phyloP scores from a whole-genome alignment of 176 grass and related monocot genomes.

The Triticum turgidum region DNA sequence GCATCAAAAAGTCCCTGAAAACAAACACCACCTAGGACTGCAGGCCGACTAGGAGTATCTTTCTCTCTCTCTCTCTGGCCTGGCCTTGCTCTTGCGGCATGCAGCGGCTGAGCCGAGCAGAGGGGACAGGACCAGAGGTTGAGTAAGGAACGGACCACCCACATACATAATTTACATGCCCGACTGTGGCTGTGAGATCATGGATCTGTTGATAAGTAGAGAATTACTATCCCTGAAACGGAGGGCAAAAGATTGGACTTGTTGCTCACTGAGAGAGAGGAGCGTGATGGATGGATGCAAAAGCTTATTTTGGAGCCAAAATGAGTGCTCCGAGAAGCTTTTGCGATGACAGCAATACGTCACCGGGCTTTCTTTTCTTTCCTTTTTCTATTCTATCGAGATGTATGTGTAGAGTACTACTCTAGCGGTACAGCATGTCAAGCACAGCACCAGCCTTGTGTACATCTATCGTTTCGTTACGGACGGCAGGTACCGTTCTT shows the following conservation, averaged over 20 bases:
- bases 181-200: neutral
- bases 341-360: conserved; percentile 48
- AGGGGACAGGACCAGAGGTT: conserved; percentile 14
- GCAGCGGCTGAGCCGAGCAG: conserved; percentile 13
- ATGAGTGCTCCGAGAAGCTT: conserved; percentile 32
- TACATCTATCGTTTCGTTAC: neutral
- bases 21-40: too few relatives aligned
- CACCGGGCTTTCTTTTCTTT: conserved; percentile 21
- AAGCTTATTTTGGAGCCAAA: conserved; percentile 36
- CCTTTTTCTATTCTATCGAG: neutral
- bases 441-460: conserved; percentile 26
- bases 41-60: neutral
- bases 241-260: neutral
- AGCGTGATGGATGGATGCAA: conserved; percentile 4
- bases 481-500: conserved; percentile 11
- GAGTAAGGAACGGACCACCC: conserved; percentile 44
- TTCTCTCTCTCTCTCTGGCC: neutral
- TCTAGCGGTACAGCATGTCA: conserved; percentile 1
- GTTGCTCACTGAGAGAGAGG: neutral
- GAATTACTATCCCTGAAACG: conserved; percentile 14
- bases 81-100: conserved; percentile 25
- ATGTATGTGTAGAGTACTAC: neutral
- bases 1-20: too few relatives aligned
- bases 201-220: conserved; percentile 3
- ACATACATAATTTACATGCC: neutral